Evolutionary conservation across 2,329 filamentous ascomycete species (phyloP).

Genomic region (Colletotrichum melonis): DNA sequence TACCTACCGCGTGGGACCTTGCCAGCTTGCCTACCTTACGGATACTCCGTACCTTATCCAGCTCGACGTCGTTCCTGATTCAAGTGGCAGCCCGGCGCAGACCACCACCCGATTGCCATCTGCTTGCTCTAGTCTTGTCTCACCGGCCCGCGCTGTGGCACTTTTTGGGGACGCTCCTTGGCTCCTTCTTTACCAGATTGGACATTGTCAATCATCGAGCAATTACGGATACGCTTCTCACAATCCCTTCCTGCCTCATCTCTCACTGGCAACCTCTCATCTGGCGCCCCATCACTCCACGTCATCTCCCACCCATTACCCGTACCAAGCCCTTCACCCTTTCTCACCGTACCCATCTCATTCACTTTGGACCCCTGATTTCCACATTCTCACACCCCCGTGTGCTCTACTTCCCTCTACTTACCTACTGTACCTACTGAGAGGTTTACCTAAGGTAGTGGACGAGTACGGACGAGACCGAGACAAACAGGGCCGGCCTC

Average conservation of each 20-base stretch:
- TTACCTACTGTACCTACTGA: not conserved
- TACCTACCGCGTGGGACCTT: conserved; percentile 26
- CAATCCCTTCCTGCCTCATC: conserved; percentile 16
- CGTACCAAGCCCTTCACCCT: not conserved
- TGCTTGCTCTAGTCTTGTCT: conserved; percentile 26
- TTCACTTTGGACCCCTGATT: not conserved
- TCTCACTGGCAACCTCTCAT: conserved; percentile 3
- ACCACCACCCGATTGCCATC: conserved; percentile 9
- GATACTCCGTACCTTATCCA: not conserved
- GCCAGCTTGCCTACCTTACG: not conserved
- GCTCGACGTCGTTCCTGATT: conserved; percentile 23
- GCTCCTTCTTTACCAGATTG: not conserved
- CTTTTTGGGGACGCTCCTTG: conserved; percentile 5
- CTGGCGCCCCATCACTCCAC: conserved; percentile 21
- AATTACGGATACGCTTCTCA: not conserved
- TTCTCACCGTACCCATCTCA: conserved; percentile 32
- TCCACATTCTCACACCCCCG: conserved; percentile 27
- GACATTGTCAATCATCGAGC: not conserved
- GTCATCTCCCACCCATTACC: conserved; percentile 7
- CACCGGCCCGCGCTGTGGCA: conserved; percentile 23
- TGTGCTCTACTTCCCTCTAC: conserved; percentile 10
- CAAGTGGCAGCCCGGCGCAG: conserved; percentile 15
- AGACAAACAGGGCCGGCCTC: conserved; percentile 27
- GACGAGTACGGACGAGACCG: conserved; percentile 26
- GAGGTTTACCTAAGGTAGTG: not conserved